phyloP scores from a whole-genome alignment of 208 protist genomes.

The Entamoeba invadens region DNA sequence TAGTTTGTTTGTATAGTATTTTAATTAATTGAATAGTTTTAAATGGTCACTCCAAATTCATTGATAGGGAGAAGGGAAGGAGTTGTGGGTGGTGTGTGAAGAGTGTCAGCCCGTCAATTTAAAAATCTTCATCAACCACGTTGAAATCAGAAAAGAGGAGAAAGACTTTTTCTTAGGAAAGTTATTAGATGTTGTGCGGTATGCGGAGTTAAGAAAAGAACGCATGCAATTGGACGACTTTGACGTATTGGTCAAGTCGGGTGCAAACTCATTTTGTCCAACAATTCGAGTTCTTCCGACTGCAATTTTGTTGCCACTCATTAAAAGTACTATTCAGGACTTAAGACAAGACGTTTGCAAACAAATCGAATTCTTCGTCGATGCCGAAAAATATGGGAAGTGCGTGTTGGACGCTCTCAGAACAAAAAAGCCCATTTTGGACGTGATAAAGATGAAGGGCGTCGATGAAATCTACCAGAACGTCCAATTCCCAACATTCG shows the following conservation, averaged over 20 bases:
- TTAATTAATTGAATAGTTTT: background rate
- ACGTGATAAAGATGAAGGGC: background rate
- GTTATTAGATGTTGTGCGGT: background rate
- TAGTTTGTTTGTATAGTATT: background rate
- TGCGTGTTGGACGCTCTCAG: background rate
- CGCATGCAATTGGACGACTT: background rate
- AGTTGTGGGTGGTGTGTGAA: background rate
- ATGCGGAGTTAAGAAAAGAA: background rate
- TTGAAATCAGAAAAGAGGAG: background rate
- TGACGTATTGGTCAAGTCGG: background rate
- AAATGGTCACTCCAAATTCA: background rate
- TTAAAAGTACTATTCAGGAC: background rate
- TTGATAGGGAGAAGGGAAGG: background rate
- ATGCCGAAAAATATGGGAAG: background rate
- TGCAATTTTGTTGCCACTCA: too few species aligned
- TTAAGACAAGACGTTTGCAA: background rate
- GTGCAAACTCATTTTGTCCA: background rate
- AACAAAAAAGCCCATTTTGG: background rate
- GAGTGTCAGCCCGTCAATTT: background rate
- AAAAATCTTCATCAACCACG: background rate
- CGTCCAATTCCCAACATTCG: background rate
- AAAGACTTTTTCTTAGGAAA: background rate
- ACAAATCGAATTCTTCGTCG: background rate
- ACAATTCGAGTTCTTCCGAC: background rate
- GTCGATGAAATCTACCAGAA: background rate